Evolutionary conservation across 1,284 basidiomycete species (phyloP).

Genomic region (Erythrobasidium hasegawianum): DNA sequence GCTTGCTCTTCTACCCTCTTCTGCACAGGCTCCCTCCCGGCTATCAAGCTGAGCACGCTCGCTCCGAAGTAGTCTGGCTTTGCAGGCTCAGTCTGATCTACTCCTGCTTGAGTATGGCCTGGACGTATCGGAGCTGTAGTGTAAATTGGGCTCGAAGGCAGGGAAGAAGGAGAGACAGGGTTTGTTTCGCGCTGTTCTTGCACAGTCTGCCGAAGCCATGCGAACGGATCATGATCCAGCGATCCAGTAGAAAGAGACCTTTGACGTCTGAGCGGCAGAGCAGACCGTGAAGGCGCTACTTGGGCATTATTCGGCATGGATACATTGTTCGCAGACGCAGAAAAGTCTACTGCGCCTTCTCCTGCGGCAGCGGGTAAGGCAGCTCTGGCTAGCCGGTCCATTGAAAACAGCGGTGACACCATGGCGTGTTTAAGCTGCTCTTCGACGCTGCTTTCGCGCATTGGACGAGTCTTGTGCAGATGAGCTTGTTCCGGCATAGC

Average conservation of each 20-base stretch:
- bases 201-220: conserved; percentile 32
- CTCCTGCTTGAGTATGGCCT: not conserved
- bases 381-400: not conserved
- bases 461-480: not conserved
- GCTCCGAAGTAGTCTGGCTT: conserved; percentile 27
- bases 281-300: conserved; percentile 1
- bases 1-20: conserved; percentile 10
- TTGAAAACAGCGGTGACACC: conserved; percentile 5
- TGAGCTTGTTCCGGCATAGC: conserved; percentile 1
- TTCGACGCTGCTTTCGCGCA: conserved; percentile 15
- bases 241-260: conserved; percentile 18
- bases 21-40: conserved; percentile 22
- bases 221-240: conserved; percentile 23
- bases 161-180: conserved; percentile 9
- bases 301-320: conserved; percentile 13
- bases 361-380: not conserved
- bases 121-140: not conserved
- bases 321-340: not conserved
- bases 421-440: conserved; percentile 26
- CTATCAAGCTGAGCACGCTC: conserved; percentile 12
- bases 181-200: conserved; percentile 27
- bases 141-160: conserved; percentile 13
- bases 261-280: conserved; percentile 1
- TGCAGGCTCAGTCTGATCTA: not conserved
- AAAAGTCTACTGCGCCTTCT: not conserved